Base-by-base conservation (phyloP, 495 filamentous ascomycete genomes). In the Penicillium canescens region DNA sequence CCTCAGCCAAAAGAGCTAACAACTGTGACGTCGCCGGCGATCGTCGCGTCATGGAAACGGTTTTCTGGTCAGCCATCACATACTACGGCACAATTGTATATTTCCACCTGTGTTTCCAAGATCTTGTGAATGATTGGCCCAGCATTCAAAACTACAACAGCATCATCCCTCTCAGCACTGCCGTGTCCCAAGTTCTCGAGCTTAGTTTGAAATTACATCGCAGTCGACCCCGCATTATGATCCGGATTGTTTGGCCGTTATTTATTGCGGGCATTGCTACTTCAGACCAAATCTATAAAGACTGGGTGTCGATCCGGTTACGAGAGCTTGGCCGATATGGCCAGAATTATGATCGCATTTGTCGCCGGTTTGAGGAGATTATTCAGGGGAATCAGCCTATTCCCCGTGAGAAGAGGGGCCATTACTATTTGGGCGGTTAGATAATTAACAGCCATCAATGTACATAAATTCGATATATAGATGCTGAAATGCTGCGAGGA, bases 251-350 rank as follows among this genome's bases (percentile, higher is more conserved):
- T 18, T 69, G 66, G 70, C 63, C 63, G 8, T 49, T 69, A 12
- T 68, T 67, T 34, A 52, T 69, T 4, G 68, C 68, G 3, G 68
- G 66, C 1, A 65, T 69, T 41, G 70, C 67, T 9, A 72, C 67
- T 10, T 48, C 56, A 0, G 69, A 70, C 42, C 55, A 39, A 7
- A 67, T 65, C 8, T 65, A 65, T 49, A 66, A 65, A 44, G 70
- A 71, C 54, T 73, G 70, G 70, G 68, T 71, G 23, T 65, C 66
- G 14, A 69, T 69, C 26, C 63, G 62, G 20, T 40, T 73, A 42
- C 57, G 58, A 4, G 66, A 67, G 34, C 54, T 71, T n/a, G 62
- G 70, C 26, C 61, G 56, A 24, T 68, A 66, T 52, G 67, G 63
- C 10, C 57, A 65, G 24, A 64, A 69, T 34, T 68, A 55, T 49